Percentiles rank a stretch among this genome's conserved stretches.
phyloP scores from a whole-genome alignment of 2,329 filamentous ascomycete genomes.

The Gnomoniopsis sp. region DNA sequence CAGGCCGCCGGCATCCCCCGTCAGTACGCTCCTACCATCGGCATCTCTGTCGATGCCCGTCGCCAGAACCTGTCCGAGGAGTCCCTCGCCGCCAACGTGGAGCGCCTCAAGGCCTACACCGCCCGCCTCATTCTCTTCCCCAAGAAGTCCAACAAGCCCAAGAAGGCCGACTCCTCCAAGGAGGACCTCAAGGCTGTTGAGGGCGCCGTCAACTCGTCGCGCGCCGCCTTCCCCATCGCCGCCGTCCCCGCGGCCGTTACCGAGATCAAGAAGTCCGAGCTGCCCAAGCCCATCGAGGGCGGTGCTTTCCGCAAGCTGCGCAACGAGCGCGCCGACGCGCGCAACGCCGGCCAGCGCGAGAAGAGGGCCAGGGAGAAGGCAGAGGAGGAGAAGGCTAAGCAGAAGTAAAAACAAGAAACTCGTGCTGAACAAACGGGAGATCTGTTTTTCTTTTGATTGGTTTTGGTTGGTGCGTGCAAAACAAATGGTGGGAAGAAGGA shows the following conservation, averaged over 20 bases:
- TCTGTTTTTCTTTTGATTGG: neutral
- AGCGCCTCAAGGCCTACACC: slow-evolving; percentile 97
- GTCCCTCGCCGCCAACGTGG: slow-evolving; percentile 90
- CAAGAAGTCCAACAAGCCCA: slow-evolving; percentile 87
- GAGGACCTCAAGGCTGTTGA: slow-evolving; percentile 67
- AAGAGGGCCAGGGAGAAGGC: slow-evolving; percentile 90
- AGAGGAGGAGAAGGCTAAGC: slow-evolving; percentile 76
- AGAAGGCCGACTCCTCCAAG: slow-evolving; percentile 85
- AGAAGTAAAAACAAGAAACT: slow-evolving; percentile 65
- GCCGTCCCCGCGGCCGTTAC: slow-evolving; percentile 62
- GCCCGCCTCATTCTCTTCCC: slow-evolving; percentile 96
- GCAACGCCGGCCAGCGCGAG: slow-evolving; percentile 79
- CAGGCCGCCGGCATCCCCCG: slow-evolving; percentile 94
- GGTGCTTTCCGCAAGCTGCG: slow-evolving; percentile 86
- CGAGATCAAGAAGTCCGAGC: slow-evolving; percentile 78
- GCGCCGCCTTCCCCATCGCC: slow-evolving; percentile 68
- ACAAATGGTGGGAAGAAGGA: slow-evolving; percentile 5
- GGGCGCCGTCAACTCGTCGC: slow-evolving; percentile 49
- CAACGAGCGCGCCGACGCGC: slow-evolving; percentile 77
- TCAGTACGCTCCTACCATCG: slow-evolving; percentile 91
- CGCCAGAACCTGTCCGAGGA: slow-evolving; percentile 97
- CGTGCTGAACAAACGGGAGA: neutral
- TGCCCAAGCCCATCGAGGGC: slow-evolving; percentile 73
- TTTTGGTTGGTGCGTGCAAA: slow-evolving; percentile 5
- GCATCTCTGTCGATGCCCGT: slow-evolving; percentile 94